phyloP scores from a whole-genome alignment of 768 basidiomycete species.

The Panellus pusillus region DNA sequence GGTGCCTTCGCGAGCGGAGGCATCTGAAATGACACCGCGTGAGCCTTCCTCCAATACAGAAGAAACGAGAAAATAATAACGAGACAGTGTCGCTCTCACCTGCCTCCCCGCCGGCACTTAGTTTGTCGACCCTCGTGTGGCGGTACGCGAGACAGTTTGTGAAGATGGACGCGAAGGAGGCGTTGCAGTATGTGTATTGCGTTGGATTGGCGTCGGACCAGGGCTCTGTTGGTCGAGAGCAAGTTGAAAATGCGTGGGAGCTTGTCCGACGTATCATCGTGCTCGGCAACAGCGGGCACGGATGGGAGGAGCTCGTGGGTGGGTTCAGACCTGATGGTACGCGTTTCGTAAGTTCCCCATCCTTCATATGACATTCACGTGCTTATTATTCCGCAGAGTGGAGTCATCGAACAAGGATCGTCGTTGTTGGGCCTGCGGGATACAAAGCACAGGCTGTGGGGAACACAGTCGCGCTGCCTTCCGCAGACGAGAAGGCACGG shows the following conservation, averaged over 20 bases:
- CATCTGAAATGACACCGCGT: conserved; percentile 84
- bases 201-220: conserved; percentile 79
- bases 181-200: conserved; percentile 92
- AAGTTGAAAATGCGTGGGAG: conserved; percentile 80
- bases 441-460: conserved; percentile 74
- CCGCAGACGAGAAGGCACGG: conserved; percentile 60
- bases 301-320: conserved; percentile 96
- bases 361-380: background rate
- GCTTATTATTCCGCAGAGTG: conserved; percentile 50
- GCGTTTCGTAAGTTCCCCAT: conserved; percentile 64
- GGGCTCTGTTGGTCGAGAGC: conserved; percentile 74
- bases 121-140: conserved; percentile 84
- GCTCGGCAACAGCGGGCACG: conserved; percentile 71
- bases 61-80: background rate
- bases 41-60: conserved; percentile 29
- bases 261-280: conserved; percentile 78
- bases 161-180: conserved; percentile 90
- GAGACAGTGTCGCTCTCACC: conserved; percentile 66
- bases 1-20: conserved; percentile 77
- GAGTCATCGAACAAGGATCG: conserved; percentile 83
- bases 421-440: conserved; percentile 71
- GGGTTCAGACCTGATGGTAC: conserved; percentile 88
- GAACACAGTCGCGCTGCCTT: conserved; percentile 71
- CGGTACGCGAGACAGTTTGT: conserved; percentile 92
- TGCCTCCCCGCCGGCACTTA: conserved; percentile 68